Evolutionary conservation across 2,329 filamentous ascomycete genomes (phyloP).

Genomic region (Penicillium sp.): DNA sequence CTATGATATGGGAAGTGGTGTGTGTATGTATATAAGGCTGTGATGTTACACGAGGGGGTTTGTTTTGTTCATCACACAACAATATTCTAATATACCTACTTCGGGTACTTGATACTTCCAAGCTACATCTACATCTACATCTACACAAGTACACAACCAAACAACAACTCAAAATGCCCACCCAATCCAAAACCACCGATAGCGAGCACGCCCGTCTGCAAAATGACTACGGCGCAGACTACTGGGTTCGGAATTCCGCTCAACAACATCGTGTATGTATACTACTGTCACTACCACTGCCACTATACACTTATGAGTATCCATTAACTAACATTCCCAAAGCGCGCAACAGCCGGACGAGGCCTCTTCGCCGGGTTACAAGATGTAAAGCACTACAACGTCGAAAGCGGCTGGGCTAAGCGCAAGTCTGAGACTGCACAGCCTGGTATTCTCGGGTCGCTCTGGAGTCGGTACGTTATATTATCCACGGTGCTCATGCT

Average conservation of each 20-base stretch:
- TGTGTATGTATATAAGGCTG: constrained; percentile 11
- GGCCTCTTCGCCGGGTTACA: constrained; percentile 41
- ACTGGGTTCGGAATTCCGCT: constrained; percentile 31
- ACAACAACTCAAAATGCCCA: constrained; percentile 9
- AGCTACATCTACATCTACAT: not conserved
- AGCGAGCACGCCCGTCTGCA: constrained; percentile 24
- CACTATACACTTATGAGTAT: not conserved
- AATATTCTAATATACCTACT: not conserved
- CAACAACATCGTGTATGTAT: constrained; percentile 26
- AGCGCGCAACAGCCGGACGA: constrained; percentile 36
- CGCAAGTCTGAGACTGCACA: constrained; percentile 21
- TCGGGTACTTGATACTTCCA: not conserved
- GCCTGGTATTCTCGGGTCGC: constrained; percentile 14
- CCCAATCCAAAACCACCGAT: not conserved
- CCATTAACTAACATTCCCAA: not conserved
- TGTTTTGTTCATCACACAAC: not conserved
- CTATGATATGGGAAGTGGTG: too few species aligned
- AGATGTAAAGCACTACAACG: constrained; percentile 40
- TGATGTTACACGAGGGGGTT: not conserved
- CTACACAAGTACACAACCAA: not conserved
- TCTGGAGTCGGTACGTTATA: constrained; percentile 26
- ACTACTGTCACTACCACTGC: too few species aligned
- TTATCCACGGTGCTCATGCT: not conserved
- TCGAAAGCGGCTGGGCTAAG: constrained; percentile 38
- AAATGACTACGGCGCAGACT: constrained; percentile 38